Evolutionary conservation across 805 yeast genomes (phyloP).

Genomic region (Kluyveromyces dobzhanskii): DNA sequence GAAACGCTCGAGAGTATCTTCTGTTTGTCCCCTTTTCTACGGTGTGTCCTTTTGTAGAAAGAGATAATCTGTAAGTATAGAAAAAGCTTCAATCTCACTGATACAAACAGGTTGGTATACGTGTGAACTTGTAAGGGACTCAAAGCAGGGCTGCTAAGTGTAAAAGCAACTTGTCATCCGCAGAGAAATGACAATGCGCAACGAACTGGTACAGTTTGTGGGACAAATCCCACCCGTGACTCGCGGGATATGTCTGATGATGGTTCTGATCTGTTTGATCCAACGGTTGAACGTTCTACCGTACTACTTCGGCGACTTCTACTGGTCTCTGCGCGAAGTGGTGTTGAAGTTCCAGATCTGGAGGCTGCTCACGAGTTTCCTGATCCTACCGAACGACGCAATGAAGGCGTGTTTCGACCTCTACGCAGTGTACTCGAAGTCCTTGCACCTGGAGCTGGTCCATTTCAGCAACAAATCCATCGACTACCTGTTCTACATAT

Average conservation of each 20-base stretch:
- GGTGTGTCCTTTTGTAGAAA: no score
- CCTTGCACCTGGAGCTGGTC: conserved; percentile 19
- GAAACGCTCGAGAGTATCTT: no score
- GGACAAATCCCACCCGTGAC: conserved; percentile 52
- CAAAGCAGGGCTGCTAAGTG: no score
- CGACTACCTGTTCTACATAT: conserved; percentile 22
- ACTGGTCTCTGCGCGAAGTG: conserved; percentile 3
- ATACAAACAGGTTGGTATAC: no score
- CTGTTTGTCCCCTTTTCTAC: no score
- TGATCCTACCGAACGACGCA: conserved; percentile 18
- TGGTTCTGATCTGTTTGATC: conserved; percentile 38
- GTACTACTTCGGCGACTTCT: conserved; percentile 7
- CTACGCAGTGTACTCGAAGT: conserved; percentile 21
- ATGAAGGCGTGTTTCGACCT: conserved; percentile 21
- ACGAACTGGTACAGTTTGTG: conserved; percentile 6
- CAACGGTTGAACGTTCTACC: conserved; percentile 29
- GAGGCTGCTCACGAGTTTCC: conserved; percentile 22
- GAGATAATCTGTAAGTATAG: no score
- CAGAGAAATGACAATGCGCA: neutral
- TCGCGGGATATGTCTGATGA: conserved; percentile 41
- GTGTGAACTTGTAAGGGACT: no score
- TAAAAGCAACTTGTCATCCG: no score
- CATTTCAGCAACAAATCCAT: conserved; percentile 13
- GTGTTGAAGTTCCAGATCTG: conserved; percentile 19
- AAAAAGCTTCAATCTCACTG: no score